Conservation (phyloP, 495 filamentous ascomycete genomes). For the Elasticomyces elasticus region DNA sequence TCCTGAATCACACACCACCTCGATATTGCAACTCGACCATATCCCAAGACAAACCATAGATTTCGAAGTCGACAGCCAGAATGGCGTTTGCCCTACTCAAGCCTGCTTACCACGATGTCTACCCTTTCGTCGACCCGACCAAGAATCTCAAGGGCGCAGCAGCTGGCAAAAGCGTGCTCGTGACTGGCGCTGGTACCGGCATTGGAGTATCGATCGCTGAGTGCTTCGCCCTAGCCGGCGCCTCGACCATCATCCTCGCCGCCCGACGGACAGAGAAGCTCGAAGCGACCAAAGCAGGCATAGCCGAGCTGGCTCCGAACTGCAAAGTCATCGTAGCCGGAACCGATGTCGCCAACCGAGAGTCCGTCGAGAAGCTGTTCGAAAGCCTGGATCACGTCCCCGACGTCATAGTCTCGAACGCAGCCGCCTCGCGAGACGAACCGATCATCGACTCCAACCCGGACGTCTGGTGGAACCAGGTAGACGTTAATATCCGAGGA, state of each 20-base stretch:
- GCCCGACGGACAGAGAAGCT: constrained; percentile 1
- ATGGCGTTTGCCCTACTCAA: constrained; percentile 10
- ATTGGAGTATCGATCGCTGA: constrained; percentile 2
- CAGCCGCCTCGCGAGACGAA: neutral
- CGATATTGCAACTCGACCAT: too few relatives aligned
- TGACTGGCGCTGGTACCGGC: constrained; percentile 6
- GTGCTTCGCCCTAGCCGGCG: constrained; percentile 2
- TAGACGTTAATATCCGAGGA: constrained; percentile 2
- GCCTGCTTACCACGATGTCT: constrained; percentile 6
- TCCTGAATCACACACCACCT: too few relatives aligned
- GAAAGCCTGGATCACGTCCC: neutral
- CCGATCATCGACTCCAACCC: neutral
- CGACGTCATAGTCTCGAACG: constrained; percentile 9
- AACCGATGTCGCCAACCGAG: neutral
- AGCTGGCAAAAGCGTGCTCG: constrained; percentile 2
- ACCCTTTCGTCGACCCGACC: constrained; percentile 5
- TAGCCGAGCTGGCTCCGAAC: neutral
- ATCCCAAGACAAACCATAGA: too few relatives aligned
- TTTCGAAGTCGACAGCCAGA: too few relatives aligned
- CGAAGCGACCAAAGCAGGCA: constrained; percentile 2
- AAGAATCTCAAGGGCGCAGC: constrained; percentile 6
- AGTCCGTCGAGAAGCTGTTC: constrained; percentile 3
- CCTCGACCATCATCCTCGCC: neutral
- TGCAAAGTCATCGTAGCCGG: constrained; percentile 1
- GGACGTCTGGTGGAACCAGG: constrained; percentile 3